Base-by-base conservation (phyloP, 2,329 filamentous ascomycete species). In the Alternaria ethzedia region DNA sequence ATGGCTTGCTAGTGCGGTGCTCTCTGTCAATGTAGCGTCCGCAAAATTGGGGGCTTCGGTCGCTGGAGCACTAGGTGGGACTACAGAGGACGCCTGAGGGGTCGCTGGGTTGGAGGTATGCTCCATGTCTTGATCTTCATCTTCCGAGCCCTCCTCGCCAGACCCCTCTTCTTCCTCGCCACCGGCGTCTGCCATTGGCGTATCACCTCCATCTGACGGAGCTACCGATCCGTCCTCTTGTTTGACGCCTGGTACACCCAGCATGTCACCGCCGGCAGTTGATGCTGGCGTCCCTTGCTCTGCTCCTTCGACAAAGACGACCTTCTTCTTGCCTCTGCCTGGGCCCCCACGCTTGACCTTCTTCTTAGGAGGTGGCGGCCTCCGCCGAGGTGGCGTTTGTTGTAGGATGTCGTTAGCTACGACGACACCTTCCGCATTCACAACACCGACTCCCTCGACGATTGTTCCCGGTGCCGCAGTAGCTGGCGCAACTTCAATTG, bases 261-360 rank as follows among this genome's bases (percentile, higher is more conserved):
- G 75, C 17, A 70, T 21, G 30, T 75, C 73, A 45, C 67, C 68
- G 41, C 70, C 70, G 41, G 66, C 55, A 45, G 43, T 66, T 32
- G 77, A 69, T 41, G 67, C 64, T 13, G 75, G 73, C 15, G 72
- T 74, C 25, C 66, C 71, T 63, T 76, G 71, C 17, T 75, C 73
- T 49, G 69, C 61, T 26, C 79, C 82, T 70, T 83, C 83, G 43
- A 76, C 71, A 83, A 89, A 88, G 65, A 86, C 86, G 45, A 89
- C 87, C 77, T 90, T 93, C 80, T 90, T 92, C 85, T 91, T 95
- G 66, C 92, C 92, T 66, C 93, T 88, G 8, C 93, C 93, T 36
- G 91, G 89, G 0, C 92, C 91, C 52, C 91, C 94, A 51, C 92
- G 94, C 51, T 82, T 84, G 64, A 87, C 85, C 84, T 95, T 97